Percentiles rank a stretch among this genome's conserved stretches.
These are phyloP conservation scores for Toxoplasma gondii DNA, from an alignment of 169 alveolate species.

Conservation along the genomic window DNA sequence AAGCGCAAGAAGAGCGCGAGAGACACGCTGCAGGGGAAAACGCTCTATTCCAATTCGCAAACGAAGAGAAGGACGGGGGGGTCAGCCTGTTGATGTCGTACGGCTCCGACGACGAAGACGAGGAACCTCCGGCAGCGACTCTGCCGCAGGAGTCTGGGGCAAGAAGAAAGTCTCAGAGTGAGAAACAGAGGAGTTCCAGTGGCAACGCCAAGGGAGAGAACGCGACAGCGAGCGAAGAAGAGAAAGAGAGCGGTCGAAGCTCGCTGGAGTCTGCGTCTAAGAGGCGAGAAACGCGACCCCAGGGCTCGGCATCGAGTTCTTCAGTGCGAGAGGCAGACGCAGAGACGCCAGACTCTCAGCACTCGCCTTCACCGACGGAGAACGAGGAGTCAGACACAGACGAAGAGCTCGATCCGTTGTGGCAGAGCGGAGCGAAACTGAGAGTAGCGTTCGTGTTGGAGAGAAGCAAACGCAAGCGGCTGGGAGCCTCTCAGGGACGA, in stretches of 20 bases:
- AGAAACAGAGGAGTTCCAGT: neutral
- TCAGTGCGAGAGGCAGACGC: neutral
- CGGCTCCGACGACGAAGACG: conserved; percentile 17
- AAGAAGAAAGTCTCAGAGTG: neutral
- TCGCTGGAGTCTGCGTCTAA: neutral
- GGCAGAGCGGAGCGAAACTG: conserved; percentile 18
- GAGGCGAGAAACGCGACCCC: neutral
- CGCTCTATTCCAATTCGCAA: neutral
- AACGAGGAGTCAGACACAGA: neutral
- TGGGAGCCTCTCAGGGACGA: neutral
- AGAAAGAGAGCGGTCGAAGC: neutral
- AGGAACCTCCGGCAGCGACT: neutral
- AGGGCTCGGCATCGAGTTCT: neutral
- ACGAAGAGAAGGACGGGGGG: neutral
- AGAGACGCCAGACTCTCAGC: neutral
- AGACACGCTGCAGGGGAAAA: neutral
- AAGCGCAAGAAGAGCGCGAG: neutral
- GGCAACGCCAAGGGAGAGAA: no score
- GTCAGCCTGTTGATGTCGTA: conserved; percentile 14
- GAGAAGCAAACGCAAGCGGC: neutral
- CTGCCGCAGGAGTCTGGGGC: neutral
- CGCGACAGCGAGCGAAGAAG: neutral
- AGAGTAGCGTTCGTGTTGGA: neutral
- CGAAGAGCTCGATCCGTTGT: neutral
- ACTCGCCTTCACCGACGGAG: neutral